Conservation (phyloP, 768 basidiomycete species). For the Mycena kentingensis region DNA sequence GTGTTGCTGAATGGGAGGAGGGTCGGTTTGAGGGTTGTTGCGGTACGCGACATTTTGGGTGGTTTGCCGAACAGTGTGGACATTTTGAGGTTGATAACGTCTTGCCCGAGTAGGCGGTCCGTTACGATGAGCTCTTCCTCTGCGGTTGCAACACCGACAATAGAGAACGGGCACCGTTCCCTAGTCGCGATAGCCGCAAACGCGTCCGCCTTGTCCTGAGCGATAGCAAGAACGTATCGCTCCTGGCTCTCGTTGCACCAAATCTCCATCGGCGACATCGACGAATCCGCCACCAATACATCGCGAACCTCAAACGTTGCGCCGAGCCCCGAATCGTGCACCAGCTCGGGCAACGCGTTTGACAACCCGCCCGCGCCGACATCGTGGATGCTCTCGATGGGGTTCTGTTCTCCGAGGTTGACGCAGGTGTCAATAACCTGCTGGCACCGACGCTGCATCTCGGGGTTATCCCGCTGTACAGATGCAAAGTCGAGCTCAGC, state of each 20-base stretch:
- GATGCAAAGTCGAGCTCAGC: slow-evolving; percentile 97
- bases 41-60: slow-evolving; percentile 83
- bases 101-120: slow-evolving; percentile 75
- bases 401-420: slow-evolving; percentile 56
- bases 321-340: slow-evolving; percentile 93
- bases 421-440: slow-evolving; percentile 96
- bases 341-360: slow-evolving; percentile 95
- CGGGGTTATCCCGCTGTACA: slow-evolving; percentile 96
- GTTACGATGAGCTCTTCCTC: slow-evolving; percentile 86
- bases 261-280: slow-evolving; percentile 99
- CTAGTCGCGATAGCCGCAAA: slow-evolving; percentile 82
- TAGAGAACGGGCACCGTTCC: slow-evolving; percentile 90
- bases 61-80: slow-evolving; percentile 95
- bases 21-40: slow-evolving; percentile 46
- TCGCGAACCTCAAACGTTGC: slow-evolving; percentile 93
- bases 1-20: slow-evolving; percentile 67
- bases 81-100: slow-evolving; percentile 91
- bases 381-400: slow-evolving; percentile 96
- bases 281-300: slow-evolving; percentile 85
- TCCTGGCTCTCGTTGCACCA: slow-evolving; percentile 99
- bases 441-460: slow-evolving; percentile 97
- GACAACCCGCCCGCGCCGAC: slow-evolving; percentile 97
- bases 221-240: slow-evolving; percentile 92
- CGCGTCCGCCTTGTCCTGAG: slow-evolving; percentile 54
- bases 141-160: slow-evolving; percentile 85